Evolutionary conservation across 2,329 filamentous ascomycete species (phyloP), one percentile per base, ranked within the genome.

Genomic region (Mycosphaerella sp.): DNA sequence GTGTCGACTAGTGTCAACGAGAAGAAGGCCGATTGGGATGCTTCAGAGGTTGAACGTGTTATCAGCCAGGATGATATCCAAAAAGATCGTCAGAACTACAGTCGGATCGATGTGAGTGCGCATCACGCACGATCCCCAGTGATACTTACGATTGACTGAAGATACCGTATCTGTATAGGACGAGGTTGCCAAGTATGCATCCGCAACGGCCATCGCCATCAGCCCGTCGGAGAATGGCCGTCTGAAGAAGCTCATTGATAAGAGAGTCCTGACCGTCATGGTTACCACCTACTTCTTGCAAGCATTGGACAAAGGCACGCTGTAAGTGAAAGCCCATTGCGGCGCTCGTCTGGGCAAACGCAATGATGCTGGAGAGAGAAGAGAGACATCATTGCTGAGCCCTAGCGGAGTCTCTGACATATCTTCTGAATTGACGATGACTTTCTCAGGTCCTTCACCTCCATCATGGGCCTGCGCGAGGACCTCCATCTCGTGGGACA

Each of bases 231-330:
- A 84, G 48, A 82, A 80, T 66, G 74, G 69, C 35, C 73, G 83
- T 27, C 73, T 89, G 46, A 81, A 79, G 56, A 75, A 68, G 45
- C 72, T 81, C 71, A 86, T 89, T 58, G 84, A 89, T 67, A 76
- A 73, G 55, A 78, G 85, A 28, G 78, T 89, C 2, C 70, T 90
- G 39, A 69, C 76, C 2, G 74, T 89, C 65, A 89, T 89, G 85
- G 77, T 89, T 51, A 67, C 77, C 42, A 87, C 84, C 0, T 88
- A 89, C 68, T 87, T 89, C 63, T 69, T 88, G 17, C 85, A 86
- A 62, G 78, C 81, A 41, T 74, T 86, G 41, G 82, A 86, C 66
- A 85, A 85, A 66, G 81, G 81, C 21, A 85, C 82, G 0, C 70
- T 86, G 62, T 25, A 25, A 4, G 21, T 25, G 21, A 25, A 25